Base-by-base conservation (phyloP, 2,329 filamentous ascomycete genomes). In the Ophiostoma sp. region DNA sequence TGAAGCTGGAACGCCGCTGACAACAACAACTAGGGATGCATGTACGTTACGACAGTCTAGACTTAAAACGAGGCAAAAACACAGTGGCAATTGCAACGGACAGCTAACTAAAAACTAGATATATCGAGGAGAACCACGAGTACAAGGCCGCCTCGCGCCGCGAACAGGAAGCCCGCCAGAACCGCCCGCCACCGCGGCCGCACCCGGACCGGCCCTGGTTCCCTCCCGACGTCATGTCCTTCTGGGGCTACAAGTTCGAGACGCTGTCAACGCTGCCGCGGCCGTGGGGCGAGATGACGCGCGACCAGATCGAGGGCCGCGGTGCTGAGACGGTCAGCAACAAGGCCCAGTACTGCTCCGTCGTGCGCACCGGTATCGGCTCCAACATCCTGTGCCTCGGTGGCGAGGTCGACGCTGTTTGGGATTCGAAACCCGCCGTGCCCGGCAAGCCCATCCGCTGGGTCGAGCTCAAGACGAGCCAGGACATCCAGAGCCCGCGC, bases 241-340 rank as follows among this genome's bases (percentile, higher is more conserved):
- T 89, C 75, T 98, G 94, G 94, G 94, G 94, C 47, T 99, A 99
- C 81, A 99, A 99, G 76, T 99, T 99, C 74, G 95, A 99, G 78
- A 90, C 92, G 0, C 79, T 99, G 1, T 87, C 89, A 6, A 88
- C 95, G 1, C 80, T 98, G 4, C 88, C 91, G 2, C 80, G 83
- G 2, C 85, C 89, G 0, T 97, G 93, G 88, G 87, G 84, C 67
- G 85, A 89, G 68, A 89, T 87, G 0, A 81, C 87, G 0, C 86
- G 91, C 68, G 88, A 91, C 0, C 87, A 88, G 69, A 97, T 99
- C 71, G 93, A 97, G 76, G 81, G 79, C 68, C 87, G 95, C 41
- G 87, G 90, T 60, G 77, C 86, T 2, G 82, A 89, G 67, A 75
- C 88, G 8, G 93, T 97, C 65, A 93, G 89, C 77, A 99, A 98